Evolutionary conservation across 2,329 filamentous ascomycete species (phyloP), one percentile per base, ranked within the genome.

Genomic region (Microcyclospora tardicrescens): DNA sequence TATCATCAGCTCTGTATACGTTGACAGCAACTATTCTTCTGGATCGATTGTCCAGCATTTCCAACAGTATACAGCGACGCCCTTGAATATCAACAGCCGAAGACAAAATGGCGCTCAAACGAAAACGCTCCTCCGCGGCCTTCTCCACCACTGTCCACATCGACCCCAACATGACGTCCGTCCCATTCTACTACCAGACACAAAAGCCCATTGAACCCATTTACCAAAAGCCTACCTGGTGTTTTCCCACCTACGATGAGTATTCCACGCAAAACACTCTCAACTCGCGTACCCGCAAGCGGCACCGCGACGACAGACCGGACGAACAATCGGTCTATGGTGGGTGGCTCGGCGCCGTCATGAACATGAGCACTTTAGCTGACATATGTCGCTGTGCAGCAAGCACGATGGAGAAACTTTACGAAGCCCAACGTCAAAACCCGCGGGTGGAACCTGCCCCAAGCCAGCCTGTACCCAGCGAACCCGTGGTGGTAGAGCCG

Each of bases 201-300:
- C 50, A 42, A 37, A 57, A 55, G 34, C 50, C 51, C 11, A 33
- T 48, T 19, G 39, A 44, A 5, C 35, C 47, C 6, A 32, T 49
- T 10, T 41, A 36, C 40, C 32, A 44, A 19, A 50, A 55, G 35
- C 41, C 49, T 13, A 50, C 50, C 34, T 55, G 51, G 49, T 43
- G 46, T 40, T 45, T 40, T 28, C 49, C 45, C n/a, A 51, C 47
- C 33, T 51, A 53, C 40, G 44, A 50, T 14, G 47, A 52, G 16
- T 37, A 43, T 33, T 36, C 43, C 16, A 35, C 19, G 9, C 39
- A 41, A 16, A 24, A 24, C 19, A 48, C 75, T 47, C 63, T 75
- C 33, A 65, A 70, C 47, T 68, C 66, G 43, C 68, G 75, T 13
- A 79, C 75, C 40, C 63, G 69, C 42, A 79, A 79, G 56, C 60